Conservation (phyloP, 805 yeast species). For the Lipomyces mesembrius region DNA sequence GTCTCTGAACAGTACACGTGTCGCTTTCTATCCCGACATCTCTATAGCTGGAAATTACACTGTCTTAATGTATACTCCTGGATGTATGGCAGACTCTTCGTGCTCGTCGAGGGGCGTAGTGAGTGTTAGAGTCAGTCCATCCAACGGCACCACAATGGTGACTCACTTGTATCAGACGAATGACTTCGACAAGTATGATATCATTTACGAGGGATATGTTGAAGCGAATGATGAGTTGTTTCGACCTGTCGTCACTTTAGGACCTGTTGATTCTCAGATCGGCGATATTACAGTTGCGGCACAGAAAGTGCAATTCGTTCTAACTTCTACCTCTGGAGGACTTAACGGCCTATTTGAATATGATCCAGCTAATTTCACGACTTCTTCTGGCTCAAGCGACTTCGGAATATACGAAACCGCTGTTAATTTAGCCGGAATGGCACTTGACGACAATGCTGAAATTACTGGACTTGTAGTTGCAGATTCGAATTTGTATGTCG, state of each 20-base stretch:
- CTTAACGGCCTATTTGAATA: slow-evolving; percentile 86
- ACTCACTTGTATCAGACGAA: slow-evolving; percentile 79
- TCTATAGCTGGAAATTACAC: slow-evolving; percentile 75
- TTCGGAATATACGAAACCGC: slow-evolving; percentile 55
- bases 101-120: slow-evolving; percentile 77
- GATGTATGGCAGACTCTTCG: slow-evolving; percentile 70
- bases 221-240: slow-evolving; percentile 48
- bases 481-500: slow-evolving; percentile 50
- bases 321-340: slow-evolving; percentile 43
- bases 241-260: slow-evolving; percentile 54
- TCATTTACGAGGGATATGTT: slow-evolving; percentile 70
- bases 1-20: neutral
- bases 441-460: slow-evolving; percentile 49
- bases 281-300: slow-evolving; percentile 38
- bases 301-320: slow-evolving; percentile 26
- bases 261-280: slow-evolving; percentile 44
- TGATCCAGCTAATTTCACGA: slow-evolving; percentile 67
- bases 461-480: slow-evolving; percentile 46
- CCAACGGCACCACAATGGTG: slow-evolving; percentile 48
- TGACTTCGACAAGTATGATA: slow-evolving; percentile 76
- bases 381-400: slow-evolving; percentile 42
- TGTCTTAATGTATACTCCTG: slow-evolving; percentile 80
- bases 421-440: slow-evolving; percentile 48
- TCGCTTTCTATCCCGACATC: slow-evolving; percentile 64
- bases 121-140: slow-evolving; percentile 67